A percentile compares a stretch with the other conserved stretches of the same genome.
phyloP scores from a whole-genome alignment of 208 protist genomes.

The Sergeia podlipaevii region DNA sequence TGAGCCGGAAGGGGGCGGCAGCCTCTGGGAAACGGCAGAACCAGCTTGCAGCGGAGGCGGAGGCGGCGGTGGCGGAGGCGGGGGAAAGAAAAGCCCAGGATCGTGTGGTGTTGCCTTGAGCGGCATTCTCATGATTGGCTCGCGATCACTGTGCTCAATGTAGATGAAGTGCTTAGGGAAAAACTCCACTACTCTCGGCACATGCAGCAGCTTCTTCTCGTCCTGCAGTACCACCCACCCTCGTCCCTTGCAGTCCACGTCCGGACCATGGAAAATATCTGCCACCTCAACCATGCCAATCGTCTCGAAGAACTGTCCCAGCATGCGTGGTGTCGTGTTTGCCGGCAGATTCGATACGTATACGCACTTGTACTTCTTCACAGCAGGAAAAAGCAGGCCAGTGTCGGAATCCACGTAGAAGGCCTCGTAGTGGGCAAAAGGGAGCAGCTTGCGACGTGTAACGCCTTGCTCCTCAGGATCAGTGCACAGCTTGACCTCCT shows the following conservation, averaged over 20 bases:
- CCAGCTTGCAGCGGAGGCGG: slow-evolving; percentile 1
- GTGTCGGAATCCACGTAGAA: slow-evolving; percentile 43
- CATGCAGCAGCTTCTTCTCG: slow-evolving; percentile 35
- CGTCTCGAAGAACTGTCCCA: slow-evolving; percentile 70
- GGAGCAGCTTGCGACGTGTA: slow-evolving; percentile 59
- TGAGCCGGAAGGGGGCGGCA: too few relatives aligned
- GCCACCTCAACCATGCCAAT: slow-evolving; percentile 72
- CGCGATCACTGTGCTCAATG: slow-evolving; percentile 50
- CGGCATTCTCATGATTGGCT: slow-evolving; percentile 30
- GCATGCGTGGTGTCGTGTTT: slow-evolving; percentile 64
- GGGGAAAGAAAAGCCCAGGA: not conserved
- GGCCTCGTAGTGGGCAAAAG: slow-evolving; percentile 62
- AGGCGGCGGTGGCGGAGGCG: slow-evolving; percentile 16
- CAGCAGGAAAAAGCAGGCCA: slow-evolving; percentile 22
- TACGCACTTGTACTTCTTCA: slow-evolving; percentile 39
- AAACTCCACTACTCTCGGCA: slow-evolving; percentile 65
- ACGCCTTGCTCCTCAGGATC: slow-evolving; percentile 45
- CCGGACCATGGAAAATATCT: slow-evolving; percentile 39
- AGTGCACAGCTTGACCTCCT: slow-evolving; percentile 48
- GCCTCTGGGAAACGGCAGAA: not conserved
- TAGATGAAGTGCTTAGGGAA: slow-evolving; percentile 59
- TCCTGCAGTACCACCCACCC: slow-evolving; percentile 77
- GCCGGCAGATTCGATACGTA: slow-evolving; percentile 71
- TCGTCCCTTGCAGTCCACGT: slow-evolving; percentile 48
- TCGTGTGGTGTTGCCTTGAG: slow-evolving; percentile 5